Base-by-base conservation (phyloP, 495 filamentous ascomycete species). In the Alectoria sarmentosa region DNA sequence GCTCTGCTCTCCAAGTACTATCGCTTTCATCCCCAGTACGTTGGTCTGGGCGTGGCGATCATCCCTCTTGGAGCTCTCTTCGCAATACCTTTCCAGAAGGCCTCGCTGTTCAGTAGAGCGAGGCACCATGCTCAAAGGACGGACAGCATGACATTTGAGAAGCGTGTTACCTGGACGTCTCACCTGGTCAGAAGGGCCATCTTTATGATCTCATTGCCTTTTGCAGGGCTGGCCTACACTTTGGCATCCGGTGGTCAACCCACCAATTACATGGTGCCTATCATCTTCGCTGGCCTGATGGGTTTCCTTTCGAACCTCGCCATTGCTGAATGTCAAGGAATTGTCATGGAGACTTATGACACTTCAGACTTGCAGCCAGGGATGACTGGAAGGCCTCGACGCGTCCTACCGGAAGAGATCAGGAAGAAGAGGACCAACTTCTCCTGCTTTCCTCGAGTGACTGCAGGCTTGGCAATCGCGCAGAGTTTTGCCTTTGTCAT, bases 341-440 rank as follows among this genome's bases (percentile, higher is more conserved):
- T 92, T 59, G 79, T 92, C 74, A 91, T 90, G 89, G 89, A 92
- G 69, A 86, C 86, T 26, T 91, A 84, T 71, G 89, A 92, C 72
- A 87, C 85, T 9, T 89, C 86, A 28, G 89, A 91, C 68, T 79
- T 90, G 1, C 86, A 88, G 70, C 75, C 82, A 28, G 77, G 80
- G 34, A 83, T 86, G 78, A 85, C 85, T 60, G 81, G 83, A 58
- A 76, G 79, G 23, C 77, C 80, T 66, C 73, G 81, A 58, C 69
- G 79, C 39, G 73, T 75, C 48, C 72, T 78, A 59, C 77, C 78
- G 19, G 77, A 76, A 63, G 77, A 76, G 61, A 79, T 70, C 41
- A 75, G 76, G 64, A 73, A 75, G 49, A 85, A 84, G 67, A 76
- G 85, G 60, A 86, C 84, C 49, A 86, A 88, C 70, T 85, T 88